A percentile compares a stretch with the other conserved stretches of the same genome.
phyloP scores from a whole-genome alignment of 2,329 filamentous ascomycete genomes.

The Madurella mycetomatis region DNA sequence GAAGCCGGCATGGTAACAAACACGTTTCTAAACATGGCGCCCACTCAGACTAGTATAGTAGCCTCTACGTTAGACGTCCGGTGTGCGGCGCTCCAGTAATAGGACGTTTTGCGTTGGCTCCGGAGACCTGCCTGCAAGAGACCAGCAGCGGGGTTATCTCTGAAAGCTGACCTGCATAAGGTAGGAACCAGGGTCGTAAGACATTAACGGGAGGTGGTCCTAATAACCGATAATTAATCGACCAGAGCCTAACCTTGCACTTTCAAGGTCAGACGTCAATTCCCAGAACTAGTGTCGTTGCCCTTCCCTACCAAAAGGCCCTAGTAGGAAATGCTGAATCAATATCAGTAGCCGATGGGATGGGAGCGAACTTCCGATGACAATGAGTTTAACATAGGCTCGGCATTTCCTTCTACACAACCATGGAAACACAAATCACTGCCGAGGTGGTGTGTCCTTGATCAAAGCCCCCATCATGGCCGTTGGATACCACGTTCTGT shows the following conservation, averaged over 20 bases:
- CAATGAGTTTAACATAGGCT: too few relatives aligned
- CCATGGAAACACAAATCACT: background rate
- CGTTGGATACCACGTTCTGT: conserved; percentile 44
- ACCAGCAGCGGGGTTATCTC: background rate
- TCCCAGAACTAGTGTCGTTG: too few relatives aligned
- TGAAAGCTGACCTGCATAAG: background rate
- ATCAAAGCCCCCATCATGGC: conserved; percentile 13
- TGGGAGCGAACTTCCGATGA: too few relatives aligned
- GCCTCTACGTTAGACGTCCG: background rate
- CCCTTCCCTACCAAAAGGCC: too few relatives aligned
- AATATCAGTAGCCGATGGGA: too few relatives aligned
- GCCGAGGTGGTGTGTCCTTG: conserved; percentile 13
- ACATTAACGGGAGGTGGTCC: too few relatives aligned
- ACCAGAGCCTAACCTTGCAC: too few relatives aligned
- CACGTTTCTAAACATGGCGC: background rate
- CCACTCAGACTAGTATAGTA: background rate
- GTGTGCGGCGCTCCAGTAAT: background rate
- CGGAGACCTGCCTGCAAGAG: background rate
- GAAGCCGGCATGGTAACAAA: background rate
- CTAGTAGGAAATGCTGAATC: too few relatives aligned
- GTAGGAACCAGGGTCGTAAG: background rate
- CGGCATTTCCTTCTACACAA: background rate
- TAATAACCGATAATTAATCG: too few relatives aligned
- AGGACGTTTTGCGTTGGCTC: background rate
- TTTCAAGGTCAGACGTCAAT: too few relatives aligned